These are phyloP conservation scores for Aspergillus fumigatiaffinis DNA, from an alignment of 2,329 filamentous ascomycete genomes.

Conservation along the genomic window DNA sequence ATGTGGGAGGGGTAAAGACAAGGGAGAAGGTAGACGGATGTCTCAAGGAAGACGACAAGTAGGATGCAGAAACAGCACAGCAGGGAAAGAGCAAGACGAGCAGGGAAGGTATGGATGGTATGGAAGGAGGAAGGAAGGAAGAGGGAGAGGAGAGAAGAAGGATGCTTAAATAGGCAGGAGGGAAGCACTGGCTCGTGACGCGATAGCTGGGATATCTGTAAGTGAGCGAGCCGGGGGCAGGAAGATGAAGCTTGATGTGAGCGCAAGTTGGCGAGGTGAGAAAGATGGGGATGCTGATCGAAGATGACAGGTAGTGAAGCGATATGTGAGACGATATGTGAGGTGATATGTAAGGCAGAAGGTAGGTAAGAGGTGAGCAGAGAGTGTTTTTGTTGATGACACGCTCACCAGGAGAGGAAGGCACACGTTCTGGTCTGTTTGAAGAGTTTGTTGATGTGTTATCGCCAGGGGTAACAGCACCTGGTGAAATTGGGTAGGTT, in stretches of 20 bases:
- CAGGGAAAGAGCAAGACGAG: neutral
- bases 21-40: neutral
- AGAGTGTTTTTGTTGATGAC: neutral
- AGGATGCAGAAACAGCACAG: neutral
- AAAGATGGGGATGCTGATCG: neutral
- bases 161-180: conserved; percentile 5
- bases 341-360: neutral
- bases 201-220: neutral
- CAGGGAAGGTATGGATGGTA: neutral
- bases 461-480: conserved; percentile 2
- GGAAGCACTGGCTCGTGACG: neutral
- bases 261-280: neutral
- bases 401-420: neutral
- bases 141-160: neutral
- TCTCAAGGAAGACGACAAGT: neutral
- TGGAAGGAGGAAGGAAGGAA: neutral
- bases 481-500: neutral
- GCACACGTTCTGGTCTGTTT: neutral
- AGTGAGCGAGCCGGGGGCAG: neutral
- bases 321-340: too few species aligned
- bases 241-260: neutral
- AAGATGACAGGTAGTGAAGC: neutral
- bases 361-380: conserved; percentile 1
- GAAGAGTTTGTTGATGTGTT: neutral
- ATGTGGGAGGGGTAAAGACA: neutral